Base-by-base conservation (phyloP, 305 asterid genomes). In the Solanum chacoense region DNA sequence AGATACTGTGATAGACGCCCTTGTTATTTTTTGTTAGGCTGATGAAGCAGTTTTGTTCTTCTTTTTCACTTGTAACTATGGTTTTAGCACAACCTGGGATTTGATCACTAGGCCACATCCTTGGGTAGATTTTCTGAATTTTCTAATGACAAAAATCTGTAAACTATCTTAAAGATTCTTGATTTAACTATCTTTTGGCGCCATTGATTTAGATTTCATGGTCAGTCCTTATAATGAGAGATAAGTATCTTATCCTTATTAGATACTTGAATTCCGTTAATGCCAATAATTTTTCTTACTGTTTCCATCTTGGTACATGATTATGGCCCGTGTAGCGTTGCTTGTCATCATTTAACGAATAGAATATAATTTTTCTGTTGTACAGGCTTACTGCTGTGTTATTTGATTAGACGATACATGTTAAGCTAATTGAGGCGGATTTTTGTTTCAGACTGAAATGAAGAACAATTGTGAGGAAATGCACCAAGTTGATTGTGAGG, bases 381-480 rank as follows among this genome's bases (percentile, higher is more conserved):
- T 35, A 2, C n/a, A 38, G 14, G n/a, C 32, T 31, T 65, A 63
- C 3, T 22, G 22, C 32, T 78, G 63, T 31, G 75, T 45, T 18
- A 11, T 79, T 55, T 37, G 2, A 63, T 85, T 91, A 63, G 34
- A 40, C 14, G 84, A 89, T 84, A 90, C 26, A 20, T 35, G 63
- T 85, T 85, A 11, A 24, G 65, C 71, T 32, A 9, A 84, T 85
- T 89, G 83, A 87, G 76, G 79, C 78, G 84, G 29, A 79, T 45
- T 65, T 90, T 91, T 90, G 72, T 50, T 90, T 90, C 95, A 92
- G 96, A 76, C 86, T 85, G 87, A 89, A 6, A 65, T 77, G 88
- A 87, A 87, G 81, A 90, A 80, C 76, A 90, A 34, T 63, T 87
- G 67, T 87, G 94, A 90, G 89, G 94, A 90, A 90, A 86, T 40